Evolutionary conservation across 306 rosid genomes (phyloP).

Genomic region (Alnus glutinosa): DNA sequence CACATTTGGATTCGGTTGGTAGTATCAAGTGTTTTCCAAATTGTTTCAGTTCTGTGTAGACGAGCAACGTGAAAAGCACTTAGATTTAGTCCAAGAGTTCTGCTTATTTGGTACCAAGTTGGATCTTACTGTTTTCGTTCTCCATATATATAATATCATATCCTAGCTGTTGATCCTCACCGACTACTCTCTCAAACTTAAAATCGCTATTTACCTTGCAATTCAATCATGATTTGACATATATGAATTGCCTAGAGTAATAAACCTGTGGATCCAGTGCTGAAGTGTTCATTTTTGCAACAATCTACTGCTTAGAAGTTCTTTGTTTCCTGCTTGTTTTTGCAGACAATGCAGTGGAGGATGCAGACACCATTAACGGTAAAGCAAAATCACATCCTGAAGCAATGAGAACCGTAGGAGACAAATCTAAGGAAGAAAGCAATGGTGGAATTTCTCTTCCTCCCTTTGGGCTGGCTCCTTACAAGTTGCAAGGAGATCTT

Average conservation of each 20-base stretch:
- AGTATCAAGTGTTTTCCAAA: neutral
- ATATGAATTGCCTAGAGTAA: neutral
- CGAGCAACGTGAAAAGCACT: neutral
- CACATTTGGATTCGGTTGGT: neutral
- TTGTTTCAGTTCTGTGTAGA: neutral
- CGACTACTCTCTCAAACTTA: no score
- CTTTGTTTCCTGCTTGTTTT: neutral
- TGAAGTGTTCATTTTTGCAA: neutral
- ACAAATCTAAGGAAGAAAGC: slow-evolving; percentile 14
- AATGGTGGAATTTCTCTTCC: slow-evolving; percentile 32
- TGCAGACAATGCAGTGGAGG: slow-evolving; percentile 38
- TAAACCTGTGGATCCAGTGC: neutral
- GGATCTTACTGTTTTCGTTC: neutral
- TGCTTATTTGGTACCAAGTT: neutral
- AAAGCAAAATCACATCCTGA: slow-evolving; percentile 16
- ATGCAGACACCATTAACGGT: slow-evolving; percentile 17
- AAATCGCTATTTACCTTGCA: no score
- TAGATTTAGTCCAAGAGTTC: neutral
- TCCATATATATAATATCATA: no score
- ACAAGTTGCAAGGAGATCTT: slow-evolving; percentile 66
- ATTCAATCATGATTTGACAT: neutral
- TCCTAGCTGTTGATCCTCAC: no score
- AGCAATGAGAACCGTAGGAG: slow-evolving; percentile 15
- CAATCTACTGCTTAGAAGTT: neutral
- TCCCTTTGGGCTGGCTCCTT: slow-evolving; percentile 67